A percentile compares a stretch with the other conserved stretches of the same genome.
Conservation (phyloP, 768 basidiomycete genomes). For the Leccinum fibrillosum region DNA sequence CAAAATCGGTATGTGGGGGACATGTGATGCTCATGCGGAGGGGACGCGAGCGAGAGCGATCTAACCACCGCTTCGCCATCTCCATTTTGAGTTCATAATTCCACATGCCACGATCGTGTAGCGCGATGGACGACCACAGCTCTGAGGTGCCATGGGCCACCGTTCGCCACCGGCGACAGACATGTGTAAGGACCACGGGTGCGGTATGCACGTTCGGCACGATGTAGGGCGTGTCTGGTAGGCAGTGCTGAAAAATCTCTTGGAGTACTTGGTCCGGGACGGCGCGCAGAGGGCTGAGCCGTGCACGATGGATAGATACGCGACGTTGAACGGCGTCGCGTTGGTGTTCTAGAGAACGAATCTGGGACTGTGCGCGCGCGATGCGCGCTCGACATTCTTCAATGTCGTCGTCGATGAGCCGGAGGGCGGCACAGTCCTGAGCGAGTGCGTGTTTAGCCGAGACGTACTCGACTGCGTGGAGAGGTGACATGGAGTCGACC, state of each 20-base stretch:
- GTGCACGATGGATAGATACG: constrained; percentile 23
- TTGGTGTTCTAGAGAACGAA: constrained; percentile 17
- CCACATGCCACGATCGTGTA: constrained; percentile 30
- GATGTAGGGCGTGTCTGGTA: constrained; percentile 23
- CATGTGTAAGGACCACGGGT: constrained; percentile 32
- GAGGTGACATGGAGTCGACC: constrained; percentile 25
- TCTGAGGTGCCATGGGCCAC: constrained; percentile 30
- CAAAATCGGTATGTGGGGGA: constrained; percentile 18
- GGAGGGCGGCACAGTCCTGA: constrained; percentile 15
- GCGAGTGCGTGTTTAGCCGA: constrained; percentile 20
- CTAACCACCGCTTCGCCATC: constrained; percentile 26
- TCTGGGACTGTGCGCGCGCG: constrained; percentile 10
- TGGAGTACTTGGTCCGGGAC: constrained; percentile 33
- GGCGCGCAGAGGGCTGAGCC: constrained; percentile 26
- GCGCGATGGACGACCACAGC: constrained; percentile 29
- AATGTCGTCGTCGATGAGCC: constrained; percentile 13
- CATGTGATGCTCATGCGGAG: constrained; percentile 23
- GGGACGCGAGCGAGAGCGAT: constrained; percentile 18
- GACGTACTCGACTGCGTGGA: constrained; percentile 15
- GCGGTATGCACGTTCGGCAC: constrained; percentile 21
- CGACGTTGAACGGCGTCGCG: constrained; percentile 18
- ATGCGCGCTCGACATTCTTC: constrained; percentile 18
- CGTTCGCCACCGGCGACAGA: constrained; percentile 32
- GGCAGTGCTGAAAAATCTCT: constrained; percentile 29
- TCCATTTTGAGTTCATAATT: constrained; percentile 23